Percentiles rank a stretch among this genome's conserved stretches.
Evolutionary conservation across 176 grass and related monocot species (phyloP).

Genomic region (Eremochloa ophiuroides): DNA sequence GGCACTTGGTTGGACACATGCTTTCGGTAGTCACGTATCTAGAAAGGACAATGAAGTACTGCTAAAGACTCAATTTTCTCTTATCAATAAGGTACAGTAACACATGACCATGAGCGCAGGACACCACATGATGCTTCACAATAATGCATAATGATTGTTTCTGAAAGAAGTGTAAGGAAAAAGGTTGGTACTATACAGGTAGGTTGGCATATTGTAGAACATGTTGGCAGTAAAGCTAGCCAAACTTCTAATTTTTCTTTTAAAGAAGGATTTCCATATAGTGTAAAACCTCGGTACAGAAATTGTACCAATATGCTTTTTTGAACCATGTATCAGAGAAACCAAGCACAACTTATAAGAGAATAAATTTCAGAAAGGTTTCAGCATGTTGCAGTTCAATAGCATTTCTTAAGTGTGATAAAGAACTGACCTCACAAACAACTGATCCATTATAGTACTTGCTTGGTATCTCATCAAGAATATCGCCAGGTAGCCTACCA

Average conservation of each 20-base stretch:
- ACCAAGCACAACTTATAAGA: neutral
- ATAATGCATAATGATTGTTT: constrained; percentile 8
- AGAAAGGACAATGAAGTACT: constrained; percentile 23
- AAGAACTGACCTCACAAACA: constrained; percentile 77
- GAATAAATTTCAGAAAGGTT: neutral
- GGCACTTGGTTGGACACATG: constrained; percentile 44
- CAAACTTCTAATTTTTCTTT: neutral
- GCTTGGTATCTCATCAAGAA: constrained; percentile 92
- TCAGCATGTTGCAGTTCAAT: constrained; percentile 9
- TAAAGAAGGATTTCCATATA: neutral
- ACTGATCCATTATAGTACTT: constrained; percentile 82
- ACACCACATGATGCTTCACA: neutral
- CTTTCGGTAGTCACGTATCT: constrained; percentile 76
- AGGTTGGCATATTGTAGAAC: constrained; percentile 5
- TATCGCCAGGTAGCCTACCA: constrained; percentile 81
- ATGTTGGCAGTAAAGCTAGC: neutral
- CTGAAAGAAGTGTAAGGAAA: neutral
- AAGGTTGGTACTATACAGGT: neutral
- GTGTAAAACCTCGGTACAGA: neutral
- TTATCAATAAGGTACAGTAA: constrained; percentile 12
- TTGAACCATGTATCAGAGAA: constrained; percentile 14
- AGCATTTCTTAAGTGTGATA: constrained; percentile 6
- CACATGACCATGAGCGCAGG: neutral
- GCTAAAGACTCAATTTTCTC: constrained; percentile 3
- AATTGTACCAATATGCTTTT: neutral